These are phyloP conservation scores for Poterioochromonas sp. DNA, from an alignment of 352 stramenopile species.

Conservation along the genomic window DNA sequence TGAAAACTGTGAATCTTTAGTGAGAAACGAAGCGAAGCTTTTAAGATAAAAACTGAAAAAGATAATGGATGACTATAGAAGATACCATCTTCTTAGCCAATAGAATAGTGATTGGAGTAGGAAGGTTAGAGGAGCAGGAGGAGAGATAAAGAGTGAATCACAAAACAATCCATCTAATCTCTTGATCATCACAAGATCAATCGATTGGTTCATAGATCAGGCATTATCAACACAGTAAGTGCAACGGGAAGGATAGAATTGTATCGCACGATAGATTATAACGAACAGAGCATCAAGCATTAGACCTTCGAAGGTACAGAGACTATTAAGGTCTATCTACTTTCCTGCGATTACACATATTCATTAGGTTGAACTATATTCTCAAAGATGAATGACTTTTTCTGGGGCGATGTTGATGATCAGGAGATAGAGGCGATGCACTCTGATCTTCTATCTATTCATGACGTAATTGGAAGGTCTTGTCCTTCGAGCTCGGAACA, in stretches of 20 bases:
- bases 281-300: not conserved
- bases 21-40: no score
- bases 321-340: not conserved
- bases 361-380: not conserved
- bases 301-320: not conserved
- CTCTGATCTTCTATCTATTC: not conserved
- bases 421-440: not conserved
- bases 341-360: not conserved
- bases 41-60: no score
- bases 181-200: no score
- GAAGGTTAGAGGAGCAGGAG: no score
- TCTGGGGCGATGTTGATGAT: not conserved
- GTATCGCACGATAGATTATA: not conserved
- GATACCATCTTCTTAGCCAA: no score
- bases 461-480: not conserved
- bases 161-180: no score
- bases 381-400: not conserved
- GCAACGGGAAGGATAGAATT: not conserved
- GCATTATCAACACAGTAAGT: not conserved
- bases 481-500: not conserved
- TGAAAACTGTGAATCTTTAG: no score
- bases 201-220: not conserved
- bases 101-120: no score
- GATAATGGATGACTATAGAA: no score
- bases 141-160: no score